These are phyloP conservation scores for Globisporangium emineosum DNA, from an alignment of 352 stramenopile genomes.

Conservation along the genomic window DNA sequence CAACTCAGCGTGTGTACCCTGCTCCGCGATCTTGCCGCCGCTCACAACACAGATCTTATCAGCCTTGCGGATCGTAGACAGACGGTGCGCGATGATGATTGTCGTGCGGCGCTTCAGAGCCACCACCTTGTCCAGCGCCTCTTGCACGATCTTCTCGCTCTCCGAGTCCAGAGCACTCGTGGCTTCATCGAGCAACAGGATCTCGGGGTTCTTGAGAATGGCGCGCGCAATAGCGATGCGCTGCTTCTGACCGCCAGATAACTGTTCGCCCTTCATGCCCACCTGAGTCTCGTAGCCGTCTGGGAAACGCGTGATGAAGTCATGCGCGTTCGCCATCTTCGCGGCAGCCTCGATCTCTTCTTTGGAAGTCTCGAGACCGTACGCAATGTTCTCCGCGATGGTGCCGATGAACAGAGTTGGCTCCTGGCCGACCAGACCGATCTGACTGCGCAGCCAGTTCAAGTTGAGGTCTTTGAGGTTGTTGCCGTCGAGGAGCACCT, in stretches of 20 bases:
- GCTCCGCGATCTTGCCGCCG: slow-evolving; percentile 13
- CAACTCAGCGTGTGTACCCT: slow-evolving; percentile 19
- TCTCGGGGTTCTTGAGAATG: slow-evolving; percentile 32
- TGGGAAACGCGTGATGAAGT: slow-evolving; percentile 83
- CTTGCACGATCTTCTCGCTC: slow-evolving; percentile 28
- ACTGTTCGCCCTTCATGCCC: slow-evolving; percentile 35
- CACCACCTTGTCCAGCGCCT: slow-evolving; percentile 24
- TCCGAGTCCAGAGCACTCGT: slow-evolving; percentile 43
- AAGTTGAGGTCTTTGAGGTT: slow-evolving; percentile 23
- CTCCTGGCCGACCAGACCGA: slow-evolving; percentile 52
- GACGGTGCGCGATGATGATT: too few species aligned
- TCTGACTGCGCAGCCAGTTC: slow-evolving; percentile 24
- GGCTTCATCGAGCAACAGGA: slow-evolving; percentile 41
- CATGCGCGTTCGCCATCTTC: slow-evolving; percentile 78
- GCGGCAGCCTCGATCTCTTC: slow-evolving; percentile 69
- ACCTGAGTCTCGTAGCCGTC: slow-evolving; percentile 89
- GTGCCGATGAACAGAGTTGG: slow-evolving; percentile 47
- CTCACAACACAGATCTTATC: too few species aligned
- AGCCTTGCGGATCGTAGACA: too few species aligned
- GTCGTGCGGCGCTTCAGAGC: slow-evolving; percentile 24
- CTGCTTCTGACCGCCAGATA: slow-evolving; percentile 96
- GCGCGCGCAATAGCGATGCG: slow-evolving; percentile 84
- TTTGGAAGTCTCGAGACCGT: slow-evolving; percentile 24
- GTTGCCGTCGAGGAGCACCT: slow-evolving; percentile 21
- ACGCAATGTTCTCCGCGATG: slow-evolving; percentile 46